Evolutionary conservation across 768 basidiomycete genomes (phyloP), one percentile per base, ranked within the genome.

Genomic region (Amanita rubescens): DNA sequence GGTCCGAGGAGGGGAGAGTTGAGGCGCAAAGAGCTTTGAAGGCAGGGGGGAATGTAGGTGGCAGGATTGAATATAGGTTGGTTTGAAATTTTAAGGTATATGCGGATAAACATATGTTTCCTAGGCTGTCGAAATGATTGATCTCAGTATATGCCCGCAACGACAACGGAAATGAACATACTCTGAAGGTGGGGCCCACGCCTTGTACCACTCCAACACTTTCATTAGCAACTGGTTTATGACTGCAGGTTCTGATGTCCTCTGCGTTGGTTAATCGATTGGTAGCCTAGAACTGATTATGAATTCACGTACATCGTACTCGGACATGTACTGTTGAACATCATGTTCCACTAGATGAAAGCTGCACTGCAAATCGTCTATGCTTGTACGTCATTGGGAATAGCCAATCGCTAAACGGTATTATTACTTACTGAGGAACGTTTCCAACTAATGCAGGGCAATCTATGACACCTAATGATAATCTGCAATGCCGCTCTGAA

Each of bases 61-160:
- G 87, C 2, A 93, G 77, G 27, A 73, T 67, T 38, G 88, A 85
- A 64, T 87, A 88, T 11, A 92, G 68, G 44, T 81, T 80, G 1
- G 85, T 87, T 61, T 88, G 86, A 62, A 90, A 92, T 34, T 75
- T 71, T 43, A 83, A 75, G 17, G 76, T 82, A 63, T 85, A 90
- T 1, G 84, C 74, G 1, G 76, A 73, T 45, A 74, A 71, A 24
- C 87, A 74, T 0, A 80, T 81, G 25, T 74, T 60, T 5, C 85
- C 85, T 11, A 89, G 71, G 55, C 86, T 89, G 59, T 54, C n/a
- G 15, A 56, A 55, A 60, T 61, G 32, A 22, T 17, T 11, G 11
- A 33, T 12, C 46, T 37, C 39, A 32, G 15, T 39, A 3, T 27
- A 51, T 24, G 20, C 20, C 34, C 20, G 39, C 56, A 35, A 49